Evolutionary conservation across 805 yeast species (phyloP).

Genomic region (Danielozyma ontarioensis): DNA sequence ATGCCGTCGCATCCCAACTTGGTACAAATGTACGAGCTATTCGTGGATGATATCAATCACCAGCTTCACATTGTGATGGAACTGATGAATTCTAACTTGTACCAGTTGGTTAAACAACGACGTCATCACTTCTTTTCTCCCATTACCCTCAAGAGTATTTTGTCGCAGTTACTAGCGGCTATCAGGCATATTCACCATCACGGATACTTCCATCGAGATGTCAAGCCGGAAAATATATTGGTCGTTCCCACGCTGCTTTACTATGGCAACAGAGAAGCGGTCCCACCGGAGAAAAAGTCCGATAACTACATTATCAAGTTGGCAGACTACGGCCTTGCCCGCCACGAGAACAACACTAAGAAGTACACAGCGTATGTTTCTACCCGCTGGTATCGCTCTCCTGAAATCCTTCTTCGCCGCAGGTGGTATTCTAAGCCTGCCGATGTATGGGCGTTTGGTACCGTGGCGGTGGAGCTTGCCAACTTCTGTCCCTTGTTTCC

Average conservation of each 20-base stretch:
- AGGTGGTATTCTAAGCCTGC: slow-evolving; percentile 60
- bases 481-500: slow-evolving; percentile 78
- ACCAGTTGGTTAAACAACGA: slow-evolving; percentile 68
- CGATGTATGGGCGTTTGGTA: slow-evolving; percentile 86
- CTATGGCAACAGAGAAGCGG: slow-evolving; percentile 36
- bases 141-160: slow-evolving; percentile 56
- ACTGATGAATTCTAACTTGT: slow-evolving; percentile 72
- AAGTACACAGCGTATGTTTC: slow-evolving; percentile 74
- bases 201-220: slow-evolving; percentile 78
- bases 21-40: slow-evolving; percentile 73
- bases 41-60: slow-evolving; percentile 57
- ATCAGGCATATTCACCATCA: slow-evolving; percentile 73
- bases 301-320: slow-evolving; percentile 61
- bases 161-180: slow-evolving; percentile 70
- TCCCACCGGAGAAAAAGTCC: slow-evolving; percentile 35
- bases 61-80: slow-evolving; percentile 85
- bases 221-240: slow-evolving; percentile 90
- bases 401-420: slow-evolving; percentile 68
- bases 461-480: slow-evolving; percentile 69
- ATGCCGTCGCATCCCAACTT: slow-evolving; percentile 69
- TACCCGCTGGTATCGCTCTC: slow-evolving; percentile 84
- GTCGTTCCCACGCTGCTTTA: slow-evolving; percentile 54
- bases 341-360: slow-evolving; percentile 47
- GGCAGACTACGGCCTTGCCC: slow-evolving; percentile 78
- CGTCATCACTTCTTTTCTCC: slow-evolving; percentile 49